Evolutionary conservation across 345 rosid species (phyloP), one percentile per base, ranked within the genome.

Genomic region (Camelina neglecta): DNA sequence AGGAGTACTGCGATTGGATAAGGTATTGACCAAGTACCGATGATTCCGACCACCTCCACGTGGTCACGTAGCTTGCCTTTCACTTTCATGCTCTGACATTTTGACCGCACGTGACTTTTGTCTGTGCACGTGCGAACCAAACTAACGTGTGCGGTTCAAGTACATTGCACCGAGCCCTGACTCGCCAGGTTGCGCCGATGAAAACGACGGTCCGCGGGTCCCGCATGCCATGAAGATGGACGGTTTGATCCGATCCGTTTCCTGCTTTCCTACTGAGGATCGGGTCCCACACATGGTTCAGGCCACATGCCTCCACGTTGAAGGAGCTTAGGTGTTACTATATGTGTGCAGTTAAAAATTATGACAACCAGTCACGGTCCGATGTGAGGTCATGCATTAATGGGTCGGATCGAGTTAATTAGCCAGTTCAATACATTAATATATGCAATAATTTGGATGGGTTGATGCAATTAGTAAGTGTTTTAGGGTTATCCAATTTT

Each of bases 11-110:
- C 61, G 68, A 71, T 71, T 23, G 69, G 87, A 82, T 83, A 79
- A 84, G 83, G 81, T 50, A 18, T 79, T 82, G 86, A 85, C 82
- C 88, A 78, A 86, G 82, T 83, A 70, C 88, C 86, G 83, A 88
- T 84, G 85, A 60, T 78, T 71, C 85, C 79, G 87, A 82, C 89
- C 82, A 3, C 38, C 53, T 81, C 86, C 89, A 83, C 85, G 88
- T 86, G 87, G 86, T 80, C 75, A 82, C 65, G 85, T 83, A 67
- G 65, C 76, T 74, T 79, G 70, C 11, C 82, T 41, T 53, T 63
- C 26, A 45, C 80, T 77, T 76, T 77, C 80, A 77, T 41, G 73
- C 62, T 81, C 81, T 65, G 84, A 80, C 80, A 57, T 72, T 36
- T 83, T 83, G 86, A 81, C 90, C 84, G 65, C 90, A 86, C 90